Evolutionary conservation across 176 grass and related monocot genomes (phyloP).

Genomic region (Tillandsia fasciculata): DNA sequence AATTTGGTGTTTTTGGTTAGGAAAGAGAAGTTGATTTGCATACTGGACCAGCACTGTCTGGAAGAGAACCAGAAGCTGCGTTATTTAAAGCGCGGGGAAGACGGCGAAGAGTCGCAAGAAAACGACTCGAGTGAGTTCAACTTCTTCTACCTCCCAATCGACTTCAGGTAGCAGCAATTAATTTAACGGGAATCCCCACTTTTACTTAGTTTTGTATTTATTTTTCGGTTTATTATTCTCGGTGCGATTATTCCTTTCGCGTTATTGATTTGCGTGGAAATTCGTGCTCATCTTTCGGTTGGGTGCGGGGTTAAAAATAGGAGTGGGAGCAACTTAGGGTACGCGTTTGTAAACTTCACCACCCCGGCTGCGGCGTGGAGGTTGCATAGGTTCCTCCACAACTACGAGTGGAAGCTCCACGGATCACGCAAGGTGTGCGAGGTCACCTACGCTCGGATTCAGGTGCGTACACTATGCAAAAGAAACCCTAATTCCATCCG

Average conservation of each 20-base stretch:
- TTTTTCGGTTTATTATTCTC: too few relatives aligned
- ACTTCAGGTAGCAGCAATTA: slow-evolving; percentile 34
- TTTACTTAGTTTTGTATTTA: too few relatives aligned
- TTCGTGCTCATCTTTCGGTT: background rate
- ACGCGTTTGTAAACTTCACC: slow-evolving; percentile 62
- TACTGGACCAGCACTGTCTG: slow-evolving; percentile 37
- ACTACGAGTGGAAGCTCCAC: slow-evolving; percentile 14
- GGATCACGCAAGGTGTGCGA: slow-evolving; percentile 37
- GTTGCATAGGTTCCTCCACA: slow-evolving; percentile 21
- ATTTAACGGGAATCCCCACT: too few relatives aligned
- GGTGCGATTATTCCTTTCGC: background rate
- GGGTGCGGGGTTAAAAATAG: slow-evolving; percentile 10
- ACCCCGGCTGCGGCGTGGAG: slow-evolving; percentile 26
- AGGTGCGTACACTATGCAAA: slow-evolving; percentile 18
- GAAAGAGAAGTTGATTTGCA: slow-evolving; percentile 13
- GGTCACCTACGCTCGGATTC: slow-evolving; percentile 26
- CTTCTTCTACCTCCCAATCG: slow-evolving; percentile 54
- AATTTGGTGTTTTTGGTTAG: slow-evolving; percentile 18
- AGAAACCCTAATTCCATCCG: background rate
- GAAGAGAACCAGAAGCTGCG: slow-evolving; percentile 25
- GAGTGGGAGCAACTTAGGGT: slow-evolving; percentile 42
- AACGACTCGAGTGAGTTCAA: slow-evolving; percentile 34
- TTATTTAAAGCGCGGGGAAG: background rate
- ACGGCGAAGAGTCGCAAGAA: background rate
- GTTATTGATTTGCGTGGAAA: background rate